Conservation (phyloP, 2,329 filamentous ascomycete genomes). For the Penicillium sclerotiorum region DNA sequence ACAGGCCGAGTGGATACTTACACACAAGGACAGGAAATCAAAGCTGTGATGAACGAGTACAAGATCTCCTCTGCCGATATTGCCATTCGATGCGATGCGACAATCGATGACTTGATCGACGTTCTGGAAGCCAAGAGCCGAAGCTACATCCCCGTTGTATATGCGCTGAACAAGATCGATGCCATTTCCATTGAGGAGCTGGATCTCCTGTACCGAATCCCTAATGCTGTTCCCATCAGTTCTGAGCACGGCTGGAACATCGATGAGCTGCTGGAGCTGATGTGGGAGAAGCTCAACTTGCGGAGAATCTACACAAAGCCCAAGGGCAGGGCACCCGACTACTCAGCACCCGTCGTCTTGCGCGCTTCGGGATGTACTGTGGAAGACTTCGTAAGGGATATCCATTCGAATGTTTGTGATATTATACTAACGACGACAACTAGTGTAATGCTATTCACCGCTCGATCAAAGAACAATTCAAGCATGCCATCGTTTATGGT, state of each 20-base stretch:
- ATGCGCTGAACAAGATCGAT: slow-evolving; percentile 99
- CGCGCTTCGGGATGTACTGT: slow-evolving; percentile 81
- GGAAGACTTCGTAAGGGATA: slow-evolving; percentile 85
- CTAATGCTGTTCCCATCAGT: slow-evolving; percentile 95
- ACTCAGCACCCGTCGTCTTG: slow-evolving; percentile 86
- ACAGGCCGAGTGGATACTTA: slow-evolving; percentile 14
- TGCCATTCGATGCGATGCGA: slow-evolving; percentile 95
- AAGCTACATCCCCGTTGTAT: slow-evolving; percentile 98
- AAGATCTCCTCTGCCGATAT: slow-evolving; percentile 96
- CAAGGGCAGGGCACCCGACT: slow-evolving; percentile 92
- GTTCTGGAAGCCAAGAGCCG: slow-evolving; percentile 90
- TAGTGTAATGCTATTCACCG: slow-evolving; percentile 97
- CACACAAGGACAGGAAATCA: slow-evolving; percentile 68
- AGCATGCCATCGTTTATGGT: slow-evolving; percentile 92
- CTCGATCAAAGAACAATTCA: slow-evolving; percentile 94
- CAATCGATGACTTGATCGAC: slow-evolving; percentile 95
- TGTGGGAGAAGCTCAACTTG: slow-evolving; percentile 97
- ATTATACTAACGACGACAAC: slow-evolving; percentile 38
- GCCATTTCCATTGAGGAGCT: slow-evolving; percentile 97
- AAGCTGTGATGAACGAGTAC: slow-evolving; percentile 96
- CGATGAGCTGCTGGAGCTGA: slow-evolving; percentile 92
- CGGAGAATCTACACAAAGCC: slow-evolving; percentile 97
- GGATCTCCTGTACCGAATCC: slow-evolving; percentile 93
- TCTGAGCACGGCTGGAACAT: slow-evolving; percentile 98
- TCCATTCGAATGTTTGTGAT: not conserved